Evolutionary conservation across 352 stramenopile genomes (phyloP), one percentile per base, ranked within the genome.

Genomic region (Phytopythium vexans): DNA sequence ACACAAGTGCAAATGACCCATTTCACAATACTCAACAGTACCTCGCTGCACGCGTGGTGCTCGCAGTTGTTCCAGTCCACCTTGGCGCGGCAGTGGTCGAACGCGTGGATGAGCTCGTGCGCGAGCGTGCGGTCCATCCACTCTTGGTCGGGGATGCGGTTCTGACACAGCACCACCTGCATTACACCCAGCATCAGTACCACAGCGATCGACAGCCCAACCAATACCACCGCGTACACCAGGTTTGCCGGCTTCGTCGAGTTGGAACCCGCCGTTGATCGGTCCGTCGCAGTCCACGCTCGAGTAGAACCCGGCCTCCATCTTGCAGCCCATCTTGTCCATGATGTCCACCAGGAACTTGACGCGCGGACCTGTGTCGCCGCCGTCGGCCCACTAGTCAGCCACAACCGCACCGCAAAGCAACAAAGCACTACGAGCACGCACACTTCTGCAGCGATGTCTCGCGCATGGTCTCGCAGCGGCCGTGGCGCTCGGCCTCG

Each of bases 101-200:
- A 97, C 6, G 92, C 92, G 64, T 98, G 92, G 56, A 98, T 92
- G 52, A 98, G 73, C 67, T 98, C 92, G 56, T 98, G 92, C 16
- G 86, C 74, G 49, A 97, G 73, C 15, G 92, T 98, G 46, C 88
- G 83, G 59, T 97, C 88, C 74, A 98, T 93, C 84, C 81, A 90
- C 60, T 94, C 76, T 49, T 95, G 86, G 62, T 95, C 85, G n/a
- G 70, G 62, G 56, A 97, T 95, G 64, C 95, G 89, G 61, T 97
- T 95, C 63, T 95, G 85, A 54, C 88, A 97, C 54, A 97, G 68
- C 55, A 96, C 73, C 40, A 95, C 71, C 69, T 88, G 38, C 49
- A 49, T 8, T 14, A 41, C 55, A 6, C 35, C n/a, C 11, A 16
- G 32, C 43, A 46, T 34, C n/a, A 68, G 15, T 16, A 16, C 46